Base-by-base conservation (phyloP, 768 basidiomycete species). In the Russula sp. region DNA sequence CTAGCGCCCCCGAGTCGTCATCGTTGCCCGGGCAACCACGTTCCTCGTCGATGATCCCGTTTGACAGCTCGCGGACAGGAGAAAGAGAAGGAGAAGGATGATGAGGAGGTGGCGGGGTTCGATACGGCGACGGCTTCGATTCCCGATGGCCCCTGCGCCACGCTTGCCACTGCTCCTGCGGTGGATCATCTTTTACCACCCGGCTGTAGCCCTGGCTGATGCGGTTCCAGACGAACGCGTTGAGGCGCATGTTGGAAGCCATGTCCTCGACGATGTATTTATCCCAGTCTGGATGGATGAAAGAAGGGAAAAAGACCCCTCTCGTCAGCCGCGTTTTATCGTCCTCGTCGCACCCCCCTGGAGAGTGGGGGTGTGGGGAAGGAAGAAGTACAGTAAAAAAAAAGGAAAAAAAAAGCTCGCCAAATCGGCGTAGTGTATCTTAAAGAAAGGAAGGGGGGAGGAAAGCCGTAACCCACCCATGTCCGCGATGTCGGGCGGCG, bases 151-250 rank as follows among this genome's bases (percentile, higher is more conserved):
- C 56, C 20, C 57, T n/a, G 14, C 61, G 51, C 65, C 65, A 66
- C 22, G 62, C 62, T 22, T 53, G 50, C 65, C 62, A 64, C 1
- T 39, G 10, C 40, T 31, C 39, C 2, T 16, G 11, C 3, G 63
- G 65, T 2, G 62, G 62, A 14, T 40, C 40, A 47, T 58, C 65
- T 14, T 44, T 40, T 10, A 58, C 37, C 8, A 45, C 47, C 14
- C 57, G 53, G 13, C n/a, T 34, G 31, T 59, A 66, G 6, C 65
- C 65, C 40, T 66, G 65, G 34, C 62, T 64, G 47, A 66, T 18
- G 5, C 53, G 53, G 13, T 50, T 54, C 65, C 65, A 66, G 18
- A 66, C 40, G 57, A 64, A 66, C 6, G 57, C 45, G 52, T 48
- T 27, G 31, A 64, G 54, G 22, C 57, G 40, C 1, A 37, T 42